phyloP scores from a whole-genome alignment of 345 rosid species.

The Hibiscus syriacus region DNA sequence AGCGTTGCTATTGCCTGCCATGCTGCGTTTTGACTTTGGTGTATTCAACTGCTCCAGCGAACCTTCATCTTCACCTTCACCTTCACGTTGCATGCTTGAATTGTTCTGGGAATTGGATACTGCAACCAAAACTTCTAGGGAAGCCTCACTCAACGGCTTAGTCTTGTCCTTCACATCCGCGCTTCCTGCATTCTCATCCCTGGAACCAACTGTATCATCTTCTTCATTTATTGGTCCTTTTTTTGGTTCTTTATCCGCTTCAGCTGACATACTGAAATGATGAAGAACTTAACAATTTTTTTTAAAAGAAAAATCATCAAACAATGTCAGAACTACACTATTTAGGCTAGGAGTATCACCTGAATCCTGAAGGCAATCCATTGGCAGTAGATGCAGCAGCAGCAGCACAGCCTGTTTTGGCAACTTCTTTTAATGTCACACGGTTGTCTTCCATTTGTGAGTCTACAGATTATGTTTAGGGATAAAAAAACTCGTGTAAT shows the following conservation, averaged over 20 bases:
- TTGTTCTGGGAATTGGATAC: background rate
- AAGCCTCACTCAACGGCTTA: background rate
- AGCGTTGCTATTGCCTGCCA: background rate
- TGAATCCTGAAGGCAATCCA: slow-evolving; percentile 43
- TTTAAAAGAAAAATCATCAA: background rate
- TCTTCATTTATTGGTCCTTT: background rate
- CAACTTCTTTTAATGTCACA: slow-evolving; percentile 30
- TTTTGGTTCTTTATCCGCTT: background rate
- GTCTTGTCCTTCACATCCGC: background rate
- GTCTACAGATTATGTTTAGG: slow-evolving; percentile 28
- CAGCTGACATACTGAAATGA: background rate
- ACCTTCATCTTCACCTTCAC: background rate
- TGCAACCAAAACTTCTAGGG: background rate
- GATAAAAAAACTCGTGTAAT: slow-evolving; percentile 19
- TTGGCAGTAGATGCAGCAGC: slow-evolving; percentile 26
- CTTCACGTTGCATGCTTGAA: background rate
- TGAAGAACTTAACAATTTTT: background rate
- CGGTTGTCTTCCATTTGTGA: slow-evolving; percentile 25
- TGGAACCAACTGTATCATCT: background rate
- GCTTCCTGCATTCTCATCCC: background rate
- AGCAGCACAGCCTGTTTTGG: slow-evolving; percentile 18
- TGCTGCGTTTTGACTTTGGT: background rate
- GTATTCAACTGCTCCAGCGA: background rate
- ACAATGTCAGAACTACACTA: background rate
- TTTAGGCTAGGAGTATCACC: slow-evolving; percentile 25